These are phyloP conservation scores for Pulveroboletus ravenelii DNA, from an alignment of 768 basidiomycete genomes.

Conservation along the genomic window DNA sequence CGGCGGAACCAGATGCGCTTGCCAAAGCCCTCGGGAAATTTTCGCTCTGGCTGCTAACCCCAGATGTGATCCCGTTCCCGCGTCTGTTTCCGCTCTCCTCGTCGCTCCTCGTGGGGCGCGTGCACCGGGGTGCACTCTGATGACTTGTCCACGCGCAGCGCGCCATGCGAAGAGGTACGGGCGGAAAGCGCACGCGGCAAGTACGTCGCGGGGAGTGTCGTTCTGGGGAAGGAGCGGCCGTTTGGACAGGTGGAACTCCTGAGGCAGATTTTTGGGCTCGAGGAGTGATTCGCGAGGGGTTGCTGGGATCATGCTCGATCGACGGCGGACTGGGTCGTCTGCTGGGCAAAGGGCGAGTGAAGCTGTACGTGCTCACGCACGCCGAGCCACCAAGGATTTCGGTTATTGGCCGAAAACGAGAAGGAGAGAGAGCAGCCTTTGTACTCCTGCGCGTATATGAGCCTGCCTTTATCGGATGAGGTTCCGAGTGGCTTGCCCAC, in stretches of 20 bases:
- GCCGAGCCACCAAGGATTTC: no score
- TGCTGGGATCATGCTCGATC: no score
- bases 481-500: no score
- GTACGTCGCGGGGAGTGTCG: slow-evolving; percentile 88
- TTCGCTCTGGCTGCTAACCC: slow-evolving; percentile 78
- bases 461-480: no score
- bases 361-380: no score
- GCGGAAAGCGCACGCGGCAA: slow-evolving; percentile 50
- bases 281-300: slow-evolving; percentile 29
- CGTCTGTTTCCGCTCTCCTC: slow-evolving; percentile 72
- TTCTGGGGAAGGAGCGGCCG: slow-evolving; percentile 78
- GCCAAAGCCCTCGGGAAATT: slow-evolving; percentile 63
- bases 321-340: no score
- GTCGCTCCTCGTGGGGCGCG: slow-evolving; percentile 55
- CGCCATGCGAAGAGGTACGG: slow-evolving; percentile 72
- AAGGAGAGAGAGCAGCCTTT: no score
- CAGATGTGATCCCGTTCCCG: slow-evolving; percentile 76
- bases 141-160: slow-evolving; percentile 55
- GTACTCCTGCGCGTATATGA: no score
- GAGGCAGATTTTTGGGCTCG: slow-evolving; percentile 74
- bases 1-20: slow-evolving; percentile 59
- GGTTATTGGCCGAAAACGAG: no score
- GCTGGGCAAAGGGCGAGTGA: no score
- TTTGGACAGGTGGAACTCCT: slow-evolving; percentile 74
- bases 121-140: slow-evolving; percentile 73